phyloP scores from a whole-genome alignment of 371 early-diverging fungal genomes.

The Mortierella sp. region DNA sequence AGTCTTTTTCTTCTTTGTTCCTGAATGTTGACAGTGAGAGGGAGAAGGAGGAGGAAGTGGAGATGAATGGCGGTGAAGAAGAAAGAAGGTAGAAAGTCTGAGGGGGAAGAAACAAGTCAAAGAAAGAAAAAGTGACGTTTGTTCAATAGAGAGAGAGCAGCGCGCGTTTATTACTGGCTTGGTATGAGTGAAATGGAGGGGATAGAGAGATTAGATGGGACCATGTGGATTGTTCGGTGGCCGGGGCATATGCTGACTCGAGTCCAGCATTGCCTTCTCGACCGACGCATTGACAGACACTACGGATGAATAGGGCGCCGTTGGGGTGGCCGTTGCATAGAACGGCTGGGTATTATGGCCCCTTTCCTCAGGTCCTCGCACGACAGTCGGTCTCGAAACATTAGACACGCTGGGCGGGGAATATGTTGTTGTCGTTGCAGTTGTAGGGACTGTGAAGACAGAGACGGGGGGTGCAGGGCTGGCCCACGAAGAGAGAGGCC shows the following conservation, averaged over 20 bases:
- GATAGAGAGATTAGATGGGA: background rate
- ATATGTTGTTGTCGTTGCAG: background rate
- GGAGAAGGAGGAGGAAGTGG: background rate
- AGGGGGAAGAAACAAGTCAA: too few relatives aligned
- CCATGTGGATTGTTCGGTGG: background rate
- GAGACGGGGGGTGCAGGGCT: background rate
- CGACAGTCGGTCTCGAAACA: background rate
- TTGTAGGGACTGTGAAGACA: background rate
- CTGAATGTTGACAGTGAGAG: background rate
- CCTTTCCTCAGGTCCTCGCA: conserved; percentile 1
- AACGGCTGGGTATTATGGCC: background rate
- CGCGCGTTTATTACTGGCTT: background rate
- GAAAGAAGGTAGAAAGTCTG: background rate
- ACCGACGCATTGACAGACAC: background rate
- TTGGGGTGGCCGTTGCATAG: background rate
- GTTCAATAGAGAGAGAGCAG: background rate
- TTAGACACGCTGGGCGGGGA: background rate
- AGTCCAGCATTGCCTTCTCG: background rate
- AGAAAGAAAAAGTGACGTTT: background rate
- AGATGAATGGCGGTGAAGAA: conserved; percentile 1
- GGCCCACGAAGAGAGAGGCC: background rate
- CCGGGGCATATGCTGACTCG: background rate
- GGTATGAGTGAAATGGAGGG: background rate
- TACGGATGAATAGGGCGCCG: background rate
- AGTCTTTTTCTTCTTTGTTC: background rate